phyloP scores from a whole-genome alignment of 2,329 filamentous ascomycete species.

The Neurospora sp. region DNA sequence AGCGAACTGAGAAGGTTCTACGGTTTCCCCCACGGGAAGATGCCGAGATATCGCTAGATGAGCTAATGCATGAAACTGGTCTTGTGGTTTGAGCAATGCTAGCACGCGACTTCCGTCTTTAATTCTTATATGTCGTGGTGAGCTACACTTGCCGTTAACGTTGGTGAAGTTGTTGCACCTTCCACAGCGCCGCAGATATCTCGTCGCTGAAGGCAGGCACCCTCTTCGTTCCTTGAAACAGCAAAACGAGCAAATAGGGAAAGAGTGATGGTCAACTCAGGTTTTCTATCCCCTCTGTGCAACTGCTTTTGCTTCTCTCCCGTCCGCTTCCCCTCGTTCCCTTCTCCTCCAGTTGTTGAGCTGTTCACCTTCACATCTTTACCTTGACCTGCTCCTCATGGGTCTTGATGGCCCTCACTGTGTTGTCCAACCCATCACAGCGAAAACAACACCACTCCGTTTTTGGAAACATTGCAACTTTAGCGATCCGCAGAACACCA shows the following conservation, averaged over 20 bases:
- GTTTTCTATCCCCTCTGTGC: not conserved
- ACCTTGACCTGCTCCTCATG: not conserved
- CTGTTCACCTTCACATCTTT: not conserved
- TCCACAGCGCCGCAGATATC: not conserved
- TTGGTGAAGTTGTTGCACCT: not conserved
- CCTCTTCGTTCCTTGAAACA: not conserved
- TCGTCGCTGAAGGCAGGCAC: not conserved
- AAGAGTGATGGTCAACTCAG: not conserved
- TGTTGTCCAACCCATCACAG: not conserved
- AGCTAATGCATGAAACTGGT: not conserved
- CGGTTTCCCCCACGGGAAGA: not conserved
- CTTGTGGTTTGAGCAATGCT: not conserved
- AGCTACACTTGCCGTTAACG: not conserved
- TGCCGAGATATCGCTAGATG: not conserved
- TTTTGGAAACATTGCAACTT: not conserved
- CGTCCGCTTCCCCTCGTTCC: not conserved
- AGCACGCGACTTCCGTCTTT: not conserved
- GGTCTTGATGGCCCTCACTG: not conserved
- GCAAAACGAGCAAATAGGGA: not conserved
- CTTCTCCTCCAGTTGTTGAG: not conserved
- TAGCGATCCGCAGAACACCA: not conserved
- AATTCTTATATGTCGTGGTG: not conserved
- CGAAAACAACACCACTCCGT: not conserved
- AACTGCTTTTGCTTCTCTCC: not conserved
- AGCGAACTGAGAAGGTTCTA: slow-evolving; percentile 7